phyloP scores from a whole-genome alignment of 1,139 yeast species.

The Yamadazyma dendronema region DNA sequence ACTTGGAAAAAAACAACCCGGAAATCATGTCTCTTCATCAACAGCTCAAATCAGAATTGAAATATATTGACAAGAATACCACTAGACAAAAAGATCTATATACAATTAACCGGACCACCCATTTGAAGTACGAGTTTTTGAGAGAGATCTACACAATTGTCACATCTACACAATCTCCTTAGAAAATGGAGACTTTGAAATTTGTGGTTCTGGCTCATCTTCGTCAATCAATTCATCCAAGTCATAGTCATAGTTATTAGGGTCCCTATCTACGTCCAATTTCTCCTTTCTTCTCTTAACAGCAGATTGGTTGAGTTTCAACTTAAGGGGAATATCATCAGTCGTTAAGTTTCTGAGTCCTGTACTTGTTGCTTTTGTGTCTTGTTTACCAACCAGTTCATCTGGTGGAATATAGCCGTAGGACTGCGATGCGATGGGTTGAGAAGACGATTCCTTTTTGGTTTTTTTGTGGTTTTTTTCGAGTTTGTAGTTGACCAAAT shows the following conservation, averaged over 20 bases:
- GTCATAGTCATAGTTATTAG: constrained; percentile 34
- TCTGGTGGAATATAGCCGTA: constrained; percentile 44
- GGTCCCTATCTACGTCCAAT: constrained; percentile 32
- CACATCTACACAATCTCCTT: constrained; percentile 9
- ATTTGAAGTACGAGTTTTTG: constrained; percentile 24
- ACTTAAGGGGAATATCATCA: constrained; percentile 40
- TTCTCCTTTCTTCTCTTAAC: constrained; percentile 27
- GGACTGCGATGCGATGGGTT: constrained; percentile 1
- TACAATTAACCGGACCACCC: constrained; percentile 22
- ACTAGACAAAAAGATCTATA: constrained; percentile 7
- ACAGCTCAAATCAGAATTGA: constrained; percentile 11
- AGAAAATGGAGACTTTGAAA: constrained; percentile 2
- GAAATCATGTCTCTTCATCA: constrained; percentile 3
- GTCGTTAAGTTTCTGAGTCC: constrained; percentile 35
- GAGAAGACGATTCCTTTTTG: background rate
- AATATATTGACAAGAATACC: background rate
- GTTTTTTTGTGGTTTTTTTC: constrained; percentile 8
- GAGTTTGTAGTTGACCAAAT: constrained; percentile 26
- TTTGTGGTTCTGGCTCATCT: constrained; percentile 16
- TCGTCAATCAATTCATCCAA: constrained; percentile 30
- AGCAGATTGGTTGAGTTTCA: constrained; percentile 25
- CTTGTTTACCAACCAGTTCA: constrained; percentile 20
- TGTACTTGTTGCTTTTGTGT: constrained; percentile 22
- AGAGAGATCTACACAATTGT: background rate
- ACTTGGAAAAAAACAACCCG: constrained; percentile 3